A percentile compares a stretch with the other conserved stretches of the same genome.
Evolutionary conservation across 345 rosid species (phyloP).

Genomic region (Salix koriyanagi): DNA sequence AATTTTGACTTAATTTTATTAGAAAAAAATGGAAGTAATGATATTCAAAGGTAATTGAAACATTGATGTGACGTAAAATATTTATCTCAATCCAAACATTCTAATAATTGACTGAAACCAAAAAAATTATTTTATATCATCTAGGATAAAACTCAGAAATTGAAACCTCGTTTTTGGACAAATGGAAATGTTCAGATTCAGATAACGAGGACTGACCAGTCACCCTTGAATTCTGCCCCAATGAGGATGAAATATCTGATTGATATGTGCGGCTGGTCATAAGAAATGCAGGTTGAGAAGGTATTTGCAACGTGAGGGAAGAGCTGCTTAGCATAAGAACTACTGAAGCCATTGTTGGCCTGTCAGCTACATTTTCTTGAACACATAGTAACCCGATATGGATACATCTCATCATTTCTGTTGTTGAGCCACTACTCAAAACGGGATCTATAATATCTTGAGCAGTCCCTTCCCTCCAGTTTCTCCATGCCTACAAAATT

Average conservation of each 20-base stretch:
- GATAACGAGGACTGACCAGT: not conserved
- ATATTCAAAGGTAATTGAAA: no score
- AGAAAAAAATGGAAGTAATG: no score
- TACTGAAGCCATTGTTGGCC: conserved; percentile 48
- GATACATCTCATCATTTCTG: conserved; percentile 44
- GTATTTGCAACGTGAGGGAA: conserved; percentile 36
- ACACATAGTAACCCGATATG: conserved; percentile 53
- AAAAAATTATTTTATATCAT: not conserved
- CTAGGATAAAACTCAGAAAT: conserved; percentile 21
- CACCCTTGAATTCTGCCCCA: not conserved
- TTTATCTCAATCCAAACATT: not conserved
- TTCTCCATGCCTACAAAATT: conserved; percentile 47
- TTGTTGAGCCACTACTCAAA: conserved; percentile 20
- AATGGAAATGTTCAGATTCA: not conserved
- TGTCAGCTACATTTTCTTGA: conserved; percentile 39
- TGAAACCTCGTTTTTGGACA: conserved; percentile 22
- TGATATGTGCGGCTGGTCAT: conserved; percentile 2
- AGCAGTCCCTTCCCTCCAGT: conserved; percentile 39
- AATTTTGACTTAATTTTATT: no score
- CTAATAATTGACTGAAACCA: no score
- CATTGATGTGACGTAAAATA: no score
- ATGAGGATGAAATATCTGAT: conserved; percentile 3
- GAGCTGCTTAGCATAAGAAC: conserved; percentile 42
- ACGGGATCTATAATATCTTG: conserved; percentile 34
- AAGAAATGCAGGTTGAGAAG: conserved; percentile 39